Percentiles rank a stretch among this genome's conserved stretches.
Evolutionary conservation across 1,284 basidiomycete genomes (phyloP).

Genomic region (Boletus albobrunnescens): DNA sequence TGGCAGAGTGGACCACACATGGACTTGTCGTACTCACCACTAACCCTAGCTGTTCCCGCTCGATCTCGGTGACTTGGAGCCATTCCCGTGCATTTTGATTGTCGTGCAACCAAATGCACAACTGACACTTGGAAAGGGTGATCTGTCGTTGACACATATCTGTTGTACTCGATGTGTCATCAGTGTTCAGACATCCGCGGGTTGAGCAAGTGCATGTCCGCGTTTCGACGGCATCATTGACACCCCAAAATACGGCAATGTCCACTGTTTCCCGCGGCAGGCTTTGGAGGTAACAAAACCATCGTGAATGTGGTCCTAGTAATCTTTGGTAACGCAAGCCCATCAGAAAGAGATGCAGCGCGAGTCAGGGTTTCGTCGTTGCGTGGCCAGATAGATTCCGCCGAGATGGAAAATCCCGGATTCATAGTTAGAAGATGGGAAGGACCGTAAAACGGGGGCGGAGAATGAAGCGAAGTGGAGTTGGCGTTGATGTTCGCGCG

Average conservation of each 20-base stretch:
- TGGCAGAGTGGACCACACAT: slow-evolving; percentile 7
- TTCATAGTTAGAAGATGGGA: slow-evolving; percentile 15
- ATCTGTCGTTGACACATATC: slow-evolving; percentile 8
- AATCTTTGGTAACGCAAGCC: slow-evolving; percentile 35
- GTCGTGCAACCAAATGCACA: slow-evolving; percentile 33
- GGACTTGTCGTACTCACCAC: slow-evolving; percentile 25
- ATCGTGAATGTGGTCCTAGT: slow-evolving; percentile 47
- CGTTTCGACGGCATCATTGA: slow-evolving; percentile 19
- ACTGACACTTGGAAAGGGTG: slow-evolving; percentile 14
- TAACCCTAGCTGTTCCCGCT: slow-evolving; percentile 28
- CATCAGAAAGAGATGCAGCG: slow-evolving; percentile 1
- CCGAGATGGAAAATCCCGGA: slow-evolving; percentile 22
- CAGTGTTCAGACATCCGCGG: slow-evolving; percentile 8
- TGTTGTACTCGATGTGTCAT: slow-evolving; percentile 5
- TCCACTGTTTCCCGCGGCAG: slow-evolving; percentile 51
- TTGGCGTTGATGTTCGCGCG: slow-evolving; percentile 22
- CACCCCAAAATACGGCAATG: slow-evolving; percentile 64
- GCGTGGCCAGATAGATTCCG: slow-evolving; percentile 11
- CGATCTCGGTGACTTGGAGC: slow-evolving; percentile 47
- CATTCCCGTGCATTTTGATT: slow-evolving; percentile 39
- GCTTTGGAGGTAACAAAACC: slow-evolving; percentile 66
- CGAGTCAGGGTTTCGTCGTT: slow-evolving; percentile 6
- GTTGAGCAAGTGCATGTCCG: slow-evolving; percentile 16
- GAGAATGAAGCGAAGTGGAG: slow-evolving; percentile 17
- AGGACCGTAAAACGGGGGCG: slow-evolving; percentile 12